Conservation (phyloP, 345 rosid genomes). For the Psidium friedrichsthalianum region DNA sequence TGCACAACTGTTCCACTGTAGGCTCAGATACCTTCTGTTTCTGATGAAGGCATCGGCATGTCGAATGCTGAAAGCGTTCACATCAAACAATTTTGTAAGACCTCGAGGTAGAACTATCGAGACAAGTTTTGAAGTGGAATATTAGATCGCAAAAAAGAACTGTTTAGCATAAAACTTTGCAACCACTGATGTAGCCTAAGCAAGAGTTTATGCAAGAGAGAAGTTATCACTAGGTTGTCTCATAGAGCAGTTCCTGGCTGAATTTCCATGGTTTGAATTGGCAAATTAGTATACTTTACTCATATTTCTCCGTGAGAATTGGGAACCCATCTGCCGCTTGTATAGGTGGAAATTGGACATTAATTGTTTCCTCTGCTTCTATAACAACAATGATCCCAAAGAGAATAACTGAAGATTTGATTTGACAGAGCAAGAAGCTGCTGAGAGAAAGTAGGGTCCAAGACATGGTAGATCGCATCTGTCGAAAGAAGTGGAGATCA, state of each 20-base stretch:
- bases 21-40: neutral
- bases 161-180: neutral
- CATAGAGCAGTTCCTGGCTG: neutral
- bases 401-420: neutral
- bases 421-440: constrained; percentile 54
- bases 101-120: neutral
- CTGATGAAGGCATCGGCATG: neutral
- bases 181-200: neutral
- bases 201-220: neutral
- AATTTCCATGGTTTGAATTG: neutral
- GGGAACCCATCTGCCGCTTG: neutral
- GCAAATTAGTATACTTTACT: neutral
- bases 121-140: neutral
- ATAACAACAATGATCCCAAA: neutral
- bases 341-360: neutral
- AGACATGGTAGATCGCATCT: constrained; percentile 64
- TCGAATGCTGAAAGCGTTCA: neutral
- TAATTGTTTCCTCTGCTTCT: neutral
- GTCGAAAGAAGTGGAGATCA: constrained; percentile 57
- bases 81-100: neutral
- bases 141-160: neutral
- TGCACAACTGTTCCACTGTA: neutral
- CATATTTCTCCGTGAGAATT: neutral
- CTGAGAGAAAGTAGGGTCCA: constrained; percentile 55
- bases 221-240: neutral